phyloP scores from a whole-genome alignment of 2,329 filamentous ascomycete species.

The Rhynchosporium agropyri region DNA sequence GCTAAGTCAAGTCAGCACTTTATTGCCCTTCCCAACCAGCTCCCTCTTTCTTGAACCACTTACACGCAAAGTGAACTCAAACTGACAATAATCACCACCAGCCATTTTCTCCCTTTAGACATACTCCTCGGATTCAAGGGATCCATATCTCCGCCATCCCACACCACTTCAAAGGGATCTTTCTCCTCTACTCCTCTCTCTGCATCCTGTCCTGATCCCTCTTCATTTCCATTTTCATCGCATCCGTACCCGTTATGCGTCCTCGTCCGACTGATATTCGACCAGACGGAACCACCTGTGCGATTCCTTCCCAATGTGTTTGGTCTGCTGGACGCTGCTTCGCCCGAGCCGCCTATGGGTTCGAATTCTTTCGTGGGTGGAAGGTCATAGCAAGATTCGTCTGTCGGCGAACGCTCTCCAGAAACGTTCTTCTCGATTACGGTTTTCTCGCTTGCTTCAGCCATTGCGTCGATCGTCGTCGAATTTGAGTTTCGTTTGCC shows the following conservation, averaged over 20 bases:
- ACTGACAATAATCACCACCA: slow-evolving; percentile 74
- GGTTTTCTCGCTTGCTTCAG: slow-evolving; percentile 15
- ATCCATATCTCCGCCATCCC: slow-evolving; percentile 73
- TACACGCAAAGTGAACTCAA: slow-evolving; percentile 80
- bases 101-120: slow-evolving; percentile 70
- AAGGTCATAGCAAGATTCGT: slow-evolving; percentile 19
- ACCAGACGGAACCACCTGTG: background rate
- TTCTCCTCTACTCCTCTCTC: slow-evolving; percentile 39
- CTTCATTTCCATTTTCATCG: slow-evolving; percentile 37
- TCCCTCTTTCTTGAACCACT: slow-evolving; percentile 47
- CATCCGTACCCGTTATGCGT: slow-evolving; percentile 43
- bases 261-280: slow-evolving; percentile 29
- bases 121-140: slow-evolving; percentile 75
- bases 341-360: slow-evolving; percentile 25
- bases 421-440: slow-evolving; percentile 12
- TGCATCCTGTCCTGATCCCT: slow-evolving; percentile 19
- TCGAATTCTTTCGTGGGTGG: slow-evolving; percentile 30
- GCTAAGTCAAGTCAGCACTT: slow-evolving; percentile 46
- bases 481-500: background rate
- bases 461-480: background rate
- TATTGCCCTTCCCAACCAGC: background rate
- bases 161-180: slow-evolving; percentile 68
- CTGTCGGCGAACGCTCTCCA: slow-evolving; percentile 19
- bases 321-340: slow-evolving; percentile 20
- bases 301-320: slow-evolving; percentile 20